phyloP scores from a whole-genome alignment of 495 filamentous ascomycete species.

The Patellaria atrata region DNA sequence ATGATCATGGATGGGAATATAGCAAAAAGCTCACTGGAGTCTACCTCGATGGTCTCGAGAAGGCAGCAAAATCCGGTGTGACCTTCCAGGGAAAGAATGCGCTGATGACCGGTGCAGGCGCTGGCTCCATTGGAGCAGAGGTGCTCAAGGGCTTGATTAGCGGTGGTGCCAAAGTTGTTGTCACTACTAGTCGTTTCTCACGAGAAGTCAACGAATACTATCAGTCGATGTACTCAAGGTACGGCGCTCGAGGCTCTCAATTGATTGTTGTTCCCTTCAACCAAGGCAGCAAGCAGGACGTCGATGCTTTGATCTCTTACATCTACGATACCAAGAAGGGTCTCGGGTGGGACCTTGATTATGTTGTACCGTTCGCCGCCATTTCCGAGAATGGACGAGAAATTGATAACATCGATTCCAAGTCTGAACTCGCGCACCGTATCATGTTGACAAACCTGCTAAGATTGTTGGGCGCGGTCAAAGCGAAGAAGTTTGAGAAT shows the following conservation, averaged over 20 bases:
- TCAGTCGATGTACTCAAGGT: conserved; percentile 93
- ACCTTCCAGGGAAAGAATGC: conserved; percentile 91
- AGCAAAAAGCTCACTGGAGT: conserved; percentile 90
- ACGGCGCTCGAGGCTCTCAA: conserved; percentile 84
- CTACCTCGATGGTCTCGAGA: conserved; percentile 82
- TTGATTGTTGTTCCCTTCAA: conserved; percentile 98
- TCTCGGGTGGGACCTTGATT: conserved; percentile 96
- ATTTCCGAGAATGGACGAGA: conserved; percentile 97
- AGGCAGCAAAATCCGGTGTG: conserved; percentile 72
- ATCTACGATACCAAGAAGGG: conserved; percentile 96
- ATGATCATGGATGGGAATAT: conserved; percentile 93
- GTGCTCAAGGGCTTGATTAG: conserved; percentile 93
- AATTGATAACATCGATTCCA: conserved; percentile 93
- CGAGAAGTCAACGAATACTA: conserved; percentile 98
- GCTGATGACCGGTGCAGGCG: conserved; percentile 96
- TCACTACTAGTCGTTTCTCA: conserved; percentile 92
- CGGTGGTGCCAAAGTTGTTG: conserved; percentile 88
- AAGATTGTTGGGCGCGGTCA: conserved; percentile 78
- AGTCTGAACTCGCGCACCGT: conserved; percentile 93
- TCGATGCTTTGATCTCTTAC: conserved; percentile 83
- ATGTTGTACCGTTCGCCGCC: conserved; percentile 88
- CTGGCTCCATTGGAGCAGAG: conserved; percentile 96
- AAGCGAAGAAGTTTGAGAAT: conserved; percentile 69
- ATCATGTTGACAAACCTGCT: conserved; percentile 98
- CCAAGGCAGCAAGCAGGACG: conserved; percentile 94